Evolutionary conservation across 768 basidiomycete species (phyloP), one percentile per base, ranked within the genome.

Genomic region (Clathrus columnatus): DNA sequence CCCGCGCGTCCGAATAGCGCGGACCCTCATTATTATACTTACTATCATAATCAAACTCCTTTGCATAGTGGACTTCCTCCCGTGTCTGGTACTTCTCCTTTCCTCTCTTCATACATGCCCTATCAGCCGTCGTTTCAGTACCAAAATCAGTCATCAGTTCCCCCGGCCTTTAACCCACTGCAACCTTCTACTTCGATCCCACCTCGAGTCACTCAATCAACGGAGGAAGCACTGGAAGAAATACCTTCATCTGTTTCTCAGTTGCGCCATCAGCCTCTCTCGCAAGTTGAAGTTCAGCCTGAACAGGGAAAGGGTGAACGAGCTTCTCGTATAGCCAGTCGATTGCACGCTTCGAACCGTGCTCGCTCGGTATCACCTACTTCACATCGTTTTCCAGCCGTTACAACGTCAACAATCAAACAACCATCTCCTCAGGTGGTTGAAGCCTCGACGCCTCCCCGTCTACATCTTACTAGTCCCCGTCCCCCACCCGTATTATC

Each of bases 261-360:
- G 14, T 2, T 23, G 10, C 46, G 20, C 4, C 14, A 47, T 28
- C 16, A 16, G 21, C 46, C 46, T 10, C 17, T 63, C 17, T 61
- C 49, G 11, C 43, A 56, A 10, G 57, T 58, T 58, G 52, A 67
- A 7, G 77, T 75, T 47, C 69, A 36, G 36, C 36, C 73, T 4
- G 75, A 81, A 67, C 79, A 79, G 61, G 80, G 81, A 30, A 82
- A 82, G 62, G 85, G 83, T 41, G 75, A 78, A 55, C 76, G 76
- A 17, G 78, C 83, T 18, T 74, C 77, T 3, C 75, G 82, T 11
- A 74, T 83, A 43, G 68, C 84, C 23, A 77, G 77, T 46, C 83
- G 85, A 59, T 68, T 87, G 8, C 77, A 77, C 48, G 65, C 75
- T 43, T 75, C 78, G 14, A 80, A 80, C 23, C 73, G 84, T 14